These are phyloP conservation scores for Metarhizium anisopliae DNA, from an alignment of 2,329 filamentous ascomycete species.

Conservation along the genomic window DNA sequence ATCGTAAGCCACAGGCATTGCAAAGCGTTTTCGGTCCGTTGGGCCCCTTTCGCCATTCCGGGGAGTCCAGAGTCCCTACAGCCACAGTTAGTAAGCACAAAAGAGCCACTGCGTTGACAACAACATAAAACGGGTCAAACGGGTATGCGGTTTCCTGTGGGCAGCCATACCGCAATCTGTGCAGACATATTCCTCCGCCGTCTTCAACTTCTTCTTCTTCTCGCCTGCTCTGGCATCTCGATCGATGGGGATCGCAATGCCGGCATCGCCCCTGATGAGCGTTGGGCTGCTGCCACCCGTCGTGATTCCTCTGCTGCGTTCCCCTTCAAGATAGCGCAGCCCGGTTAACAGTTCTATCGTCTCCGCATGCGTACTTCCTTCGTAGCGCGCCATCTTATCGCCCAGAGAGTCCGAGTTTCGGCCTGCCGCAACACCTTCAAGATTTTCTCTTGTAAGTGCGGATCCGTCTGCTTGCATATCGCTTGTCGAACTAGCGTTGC, in stretches of 20 bases:
- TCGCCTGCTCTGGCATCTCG: slow-evolving; percentile 63
- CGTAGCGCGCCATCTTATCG: slow-evolving; percentile 78
- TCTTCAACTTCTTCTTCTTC: slow-evolving; percentile 84
- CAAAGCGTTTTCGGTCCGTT: slow-evolving; percentile 90
- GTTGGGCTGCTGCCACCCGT: slow-evolving; percentile 75
- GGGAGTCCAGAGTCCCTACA: slow-evolving; percentile 72
- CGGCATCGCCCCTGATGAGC: slow-evolving; percentile 75
- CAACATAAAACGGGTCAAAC: background rate
- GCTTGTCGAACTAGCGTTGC: slow-evolving; percentile 20
- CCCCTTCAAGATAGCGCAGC: slow-evolving; percentile 77
- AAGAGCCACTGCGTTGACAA: background rate
- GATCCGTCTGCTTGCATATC: slow-evolving; percentile 51
- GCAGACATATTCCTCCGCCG: slow-evolving; percentile 83
- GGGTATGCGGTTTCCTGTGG: background rate
- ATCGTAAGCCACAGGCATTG: slow-evolving; percentile 79
- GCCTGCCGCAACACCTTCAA: slow-evolving; percentile 61
- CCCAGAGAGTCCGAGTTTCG: slow-evolving; percentile 65
- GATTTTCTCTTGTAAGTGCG: slow-evolving; percentile 68
- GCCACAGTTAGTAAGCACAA: slow-evolving; percentile 1
- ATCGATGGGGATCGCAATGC: slow-evolving; percentile 75
- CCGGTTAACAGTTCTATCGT: slow-evolving; percentile 92
- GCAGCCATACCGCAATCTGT: slow-evolving; percentile 69
- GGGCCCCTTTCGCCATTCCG: slow-evolving; percentile 92
- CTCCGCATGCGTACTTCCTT: slow-evolving; percentile 68
- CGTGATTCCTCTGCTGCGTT: slow-evolving; percentile 79